Evolutionary conservation across 139 green algal species (phyloP).

Genomic region (Chlorella sorokiniana): DNA sequence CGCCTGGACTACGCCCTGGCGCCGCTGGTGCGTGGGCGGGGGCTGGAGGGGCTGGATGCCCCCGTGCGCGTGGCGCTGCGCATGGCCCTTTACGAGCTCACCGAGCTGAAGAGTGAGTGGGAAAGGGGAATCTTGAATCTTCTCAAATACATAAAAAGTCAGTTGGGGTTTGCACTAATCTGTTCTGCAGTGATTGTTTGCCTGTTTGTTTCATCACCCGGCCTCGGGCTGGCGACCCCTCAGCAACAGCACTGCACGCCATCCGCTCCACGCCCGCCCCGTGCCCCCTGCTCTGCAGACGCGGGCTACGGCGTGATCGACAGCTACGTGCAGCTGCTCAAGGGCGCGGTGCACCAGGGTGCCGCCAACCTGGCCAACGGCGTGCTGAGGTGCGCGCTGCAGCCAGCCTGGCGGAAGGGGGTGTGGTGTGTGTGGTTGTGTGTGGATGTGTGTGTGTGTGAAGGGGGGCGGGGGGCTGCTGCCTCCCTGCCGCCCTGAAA

Average conservation of each 20-base stretch:
- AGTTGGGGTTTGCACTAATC: too few relatives aligned
- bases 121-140: too few relatives aligned
- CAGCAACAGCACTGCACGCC: too few relatives aligned
- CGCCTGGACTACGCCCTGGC: slow-evolving; percentile 58
- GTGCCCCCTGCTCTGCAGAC: background rate
- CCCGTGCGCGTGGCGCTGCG: slow-evolving; percentile 62
- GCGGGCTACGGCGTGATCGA: slow-evolving; percentile 51
- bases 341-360: slow-evolving; percentile 45
- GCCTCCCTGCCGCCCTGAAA: too few relatives aligned
- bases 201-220: too few relatives aligned
- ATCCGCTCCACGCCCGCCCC: background rate
- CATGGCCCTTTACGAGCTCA: slow-evolving; percentile 77
- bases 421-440: too few relatives aligned
- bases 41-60: slow-evolving; percentile 19
- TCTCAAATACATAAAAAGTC: too few relatives aligned
- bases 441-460: too few relatives aligned
- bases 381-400: slow-evolving; percentile 26
- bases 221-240: too few relatives aligned
- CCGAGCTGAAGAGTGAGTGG: slow-evolving; percentile 38
- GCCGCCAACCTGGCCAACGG: slow-evolving; percentile 70
- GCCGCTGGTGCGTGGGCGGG: slow-evolving; percentile 28
- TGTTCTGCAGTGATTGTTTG: too few relatives aligned
- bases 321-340: slow-evolving; percentile 78
- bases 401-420: too few relatives aligned
- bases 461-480: too few relatives aligned